These are phyloP conservation scores for Phragmites australis DNA, from an alignment of 176 grass and related monocot species.

Conservation along the genomic window DNA sequence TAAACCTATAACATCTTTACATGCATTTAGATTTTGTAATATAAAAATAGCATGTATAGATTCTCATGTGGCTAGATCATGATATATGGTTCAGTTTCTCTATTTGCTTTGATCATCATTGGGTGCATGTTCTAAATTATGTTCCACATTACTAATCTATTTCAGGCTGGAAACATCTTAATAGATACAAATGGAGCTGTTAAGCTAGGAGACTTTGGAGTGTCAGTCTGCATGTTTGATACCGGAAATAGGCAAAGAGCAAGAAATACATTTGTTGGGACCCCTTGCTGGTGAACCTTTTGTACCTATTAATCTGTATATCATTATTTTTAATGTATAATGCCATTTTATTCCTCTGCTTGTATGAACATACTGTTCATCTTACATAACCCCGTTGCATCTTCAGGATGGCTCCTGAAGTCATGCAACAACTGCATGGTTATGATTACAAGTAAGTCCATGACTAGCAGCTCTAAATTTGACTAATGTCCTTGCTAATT, in stretches of 20 bases:
- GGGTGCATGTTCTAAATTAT: slow-evolving; percentile 46
- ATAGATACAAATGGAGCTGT: slow-evolving; percentile 93
- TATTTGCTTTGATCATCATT: slow-evolving; percentile 17
- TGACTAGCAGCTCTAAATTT: slow-evolving; percentile 32
- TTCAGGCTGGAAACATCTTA: slow-evolving; percentile 98
- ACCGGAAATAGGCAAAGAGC: slow-evolving; percentile 91
- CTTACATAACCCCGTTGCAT: slow-evolving; percentile 34
- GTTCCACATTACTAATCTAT: slow-evolving; percentile 49
- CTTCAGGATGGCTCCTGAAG: slow-evolving; percentile 99
- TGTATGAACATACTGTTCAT: slow-evolving; percentile 33
- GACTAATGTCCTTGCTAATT: slow-evolving; percentile 21
- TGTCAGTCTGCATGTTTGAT: slow-evolving; percentile 97
- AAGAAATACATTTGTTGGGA: slow-evolving; percentile 97
- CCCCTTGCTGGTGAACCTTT: slow-evolving; percentile 81
- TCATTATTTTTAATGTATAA: slow-evolving; percentile 24
- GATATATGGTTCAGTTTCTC: slow-evolving; percentile 19
- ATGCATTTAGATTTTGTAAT: too few relatives aligned
- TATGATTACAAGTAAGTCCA: slow-evolving; percentile 95
- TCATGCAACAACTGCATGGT: slow-evolving; percentile 99
- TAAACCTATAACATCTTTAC: too few relatives aligned
- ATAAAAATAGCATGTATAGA: too few relatives aligned
- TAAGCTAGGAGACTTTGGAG: slow-evolving; percentile 94
- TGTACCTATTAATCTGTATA: slow-evolving; percentile 19
- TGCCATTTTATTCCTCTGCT: slow-evolving; percentile 24
- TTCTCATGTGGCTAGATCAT: background rate